Conservation (phyloP, 148 eudicot genomes). For the Polygonum maritimum region DNA sequence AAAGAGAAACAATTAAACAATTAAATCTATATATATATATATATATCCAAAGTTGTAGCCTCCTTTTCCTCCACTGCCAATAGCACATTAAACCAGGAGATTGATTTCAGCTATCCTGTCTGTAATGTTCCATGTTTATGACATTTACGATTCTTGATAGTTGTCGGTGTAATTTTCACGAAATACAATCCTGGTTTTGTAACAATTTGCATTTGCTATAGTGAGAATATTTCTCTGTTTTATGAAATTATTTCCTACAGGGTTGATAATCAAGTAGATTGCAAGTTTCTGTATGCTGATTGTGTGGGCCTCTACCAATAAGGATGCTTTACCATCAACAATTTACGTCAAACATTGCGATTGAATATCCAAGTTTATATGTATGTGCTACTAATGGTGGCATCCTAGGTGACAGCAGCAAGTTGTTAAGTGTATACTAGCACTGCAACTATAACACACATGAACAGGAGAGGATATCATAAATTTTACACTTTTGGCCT, state of each 20-base stretch:
- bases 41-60: not conserved
- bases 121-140: not conserved
- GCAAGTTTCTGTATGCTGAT: not conserved
- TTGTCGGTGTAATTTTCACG: not conserved
- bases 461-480: not conserved
- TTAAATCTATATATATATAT: not conserved
- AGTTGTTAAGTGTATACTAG: not conserved
- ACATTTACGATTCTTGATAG: not conserved
- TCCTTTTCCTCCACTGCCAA: not conserved
- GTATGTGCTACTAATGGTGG: not conserved
- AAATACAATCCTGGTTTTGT: not conserved
- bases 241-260: not conserved
- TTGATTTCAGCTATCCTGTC: not conserved
- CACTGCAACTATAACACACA: not conserved
- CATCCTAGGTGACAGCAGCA: not conserved
- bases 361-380: not conserved
- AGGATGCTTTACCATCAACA: not conserved
- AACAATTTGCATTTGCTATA: not conserved
- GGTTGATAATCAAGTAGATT: not conserved
- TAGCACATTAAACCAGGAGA: not conserved
- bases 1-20: not conserved
- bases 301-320: not conserved
- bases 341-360: not conserved
- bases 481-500: not conserved
- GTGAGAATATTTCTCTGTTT: not conserved